A percentile compares a stretch with the other conserved stretches of the same genome.
phyloP scores from a whole-genome alignment of 441 rosid species.

The Gossypium aridum region DNA sequence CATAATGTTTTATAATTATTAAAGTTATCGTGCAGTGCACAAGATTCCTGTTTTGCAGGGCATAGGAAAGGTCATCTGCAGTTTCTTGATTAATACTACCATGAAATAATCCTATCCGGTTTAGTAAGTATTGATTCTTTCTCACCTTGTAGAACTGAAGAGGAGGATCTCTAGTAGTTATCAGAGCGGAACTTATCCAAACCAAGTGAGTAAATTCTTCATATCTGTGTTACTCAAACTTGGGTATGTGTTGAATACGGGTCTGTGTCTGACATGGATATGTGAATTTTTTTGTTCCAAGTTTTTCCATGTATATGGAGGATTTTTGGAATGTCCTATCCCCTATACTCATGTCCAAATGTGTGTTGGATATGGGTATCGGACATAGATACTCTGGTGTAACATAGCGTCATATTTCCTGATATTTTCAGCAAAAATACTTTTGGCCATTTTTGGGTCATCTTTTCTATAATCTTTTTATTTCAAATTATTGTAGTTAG shows the following conservation, averaged over 20 bases:
- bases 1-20: neutral
- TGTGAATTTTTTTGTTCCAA: no score
- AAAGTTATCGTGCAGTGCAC: neutral
- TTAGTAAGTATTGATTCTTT: slow-evolving; percentile 10
- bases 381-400: no score
- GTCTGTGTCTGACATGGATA: no score
- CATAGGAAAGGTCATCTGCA: neutral
- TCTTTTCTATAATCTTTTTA: slow-evolving; percentile 13
- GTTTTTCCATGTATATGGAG: no score
- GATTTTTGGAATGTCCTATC: no score
- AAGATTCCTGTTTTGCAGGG: neutral
- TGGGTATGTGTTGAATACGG: no score
- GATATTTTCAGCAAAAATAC: neutral
- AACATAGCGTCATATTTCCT: neutral
- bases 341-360: no score
- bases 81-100: neutral
- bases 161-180: slow-evolving; percentile 42
- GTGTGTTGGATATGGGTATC: no score
- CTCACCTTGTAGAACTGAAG: slow-evolving; percentile 48
- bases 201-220: slow-evolving; percentile 32
- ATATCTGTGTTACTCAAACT: neutral
- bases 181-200: slow-evolving; percentile 32
- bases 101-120: neutral
- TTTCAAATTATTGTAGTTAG: slow-evolving; percentile 37
- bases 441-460: slow-evolving; percentile 7